phyloP scores from a whole-genome alignment of 768 basidiomycete genomes.

The Sistotremastrum suecicum region DNA sequence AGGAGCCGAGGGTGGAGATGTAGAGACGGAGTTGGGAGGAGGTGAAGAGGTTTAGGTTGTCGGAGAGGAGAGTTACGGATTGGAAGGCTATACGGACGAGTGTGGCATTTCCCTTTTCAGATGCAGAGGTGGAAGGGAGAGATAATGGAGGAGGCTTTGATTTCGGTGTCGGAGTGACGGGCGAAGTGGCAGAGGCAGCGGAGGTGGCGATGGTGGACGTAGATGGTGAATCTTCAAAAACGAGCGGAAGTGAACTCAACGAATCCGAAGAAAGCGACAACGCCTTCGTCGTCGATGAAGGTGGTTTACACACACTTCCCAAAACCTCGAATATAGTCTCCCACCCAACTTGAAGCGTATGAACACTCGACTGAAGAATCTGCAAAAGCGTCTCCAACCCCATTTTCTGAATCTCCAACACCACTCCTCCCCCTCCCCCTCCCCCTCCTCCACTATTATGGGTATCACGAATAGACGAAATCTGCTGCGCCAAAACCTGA shows the following conservation, averaged over 20 bases:
- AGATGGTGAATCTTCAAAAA: background rate
- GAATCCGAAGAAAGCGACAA: conserved; percentile 13
- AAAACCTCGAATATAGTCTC: conserved; percentile 87
- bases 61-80: conserved; percentile 86
- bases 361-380: conserved; percentile 83
- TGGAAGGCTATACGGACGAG: conserved; percentile 91
- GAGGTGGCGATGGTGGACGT: conserved; percentile 1
- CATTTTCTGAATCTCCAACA: conserved; percentile 71
- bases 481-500: conserved; percentile 72
- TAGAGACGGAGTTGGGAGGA: conserved; percentile 74
- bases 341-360: conserved; percentile 89
- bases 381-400: conserved; percentile 82
- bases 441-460: conserved; percentile 20
- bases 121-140: conserved; percentile 19
- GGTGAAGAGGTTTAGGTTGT: conserved; percentile 73
- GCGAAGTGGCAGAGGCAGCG: conserved; percentile 17
- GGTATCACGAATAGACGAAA: conserved; percentile 30
- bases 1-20: conserved; percentile 81
- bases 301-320: conserved; percentile 67
- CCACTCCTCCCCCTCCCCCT: conserved; percentile 31
- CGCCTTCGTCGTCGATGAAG: conserved; percentile 15
- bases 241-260: conserved; percentile 24
- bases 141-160: conserved; percentile 38
- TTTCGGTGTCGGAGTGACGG: conserved; percentile 19
- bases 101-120: conserved; percentile 54